These are phyloP conservation scores for Vitis labrusca DNA, from an alignment of 164 flowering plant genomes.

Conservation along the genomic window DNA sequence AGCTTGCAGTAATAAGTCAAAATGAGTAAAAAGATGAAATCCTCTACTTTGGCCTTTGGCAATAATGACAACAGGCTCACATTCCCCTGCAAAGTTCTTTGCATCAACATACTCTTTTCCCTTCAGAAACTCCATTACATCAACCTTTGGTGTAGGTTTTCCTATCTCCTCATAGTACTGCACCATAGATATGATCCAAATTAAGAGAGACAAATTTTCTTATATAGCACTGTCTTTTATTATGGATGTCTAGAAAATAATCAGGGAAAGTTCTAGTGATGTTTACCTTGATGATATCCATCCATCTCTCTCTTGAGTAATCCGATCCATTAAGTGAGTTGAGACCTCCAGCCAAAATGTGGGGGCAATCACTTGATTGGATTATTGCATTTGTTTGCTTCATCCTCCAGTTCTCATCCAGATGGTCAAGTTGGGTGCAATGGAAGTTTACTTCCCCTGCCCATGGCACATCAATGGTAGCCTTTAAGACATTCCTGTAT, in stretches of 20 bases:
- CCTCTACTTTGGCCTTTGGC: conserved; percentile 93
- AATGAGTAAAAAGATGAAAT: not conserved
- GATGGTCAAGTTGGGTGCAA: conserved; percentile 91
- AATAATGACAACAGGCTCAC: conserved; percentile 85
- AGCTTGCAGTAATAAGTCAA: not conserved
- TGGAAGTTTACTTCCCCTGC: conserved; percentile 75
- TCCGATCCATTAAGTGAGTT: conserved; percentile 87
- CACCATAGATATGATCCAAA: conserved; percentile 3
- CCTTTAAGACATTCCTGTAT: conserved; percentile 84
- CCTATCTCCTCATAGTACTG: conserved; percentile 96
- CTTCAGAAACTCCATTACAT: conserved; percentile 82
- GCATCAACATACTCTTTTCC: conserved; percentile 71
- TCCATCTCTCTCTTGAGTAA: conserved; percentile 88
- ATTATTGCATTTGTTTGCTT: conserved; percentile 86
- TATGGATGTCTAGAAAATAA: not conserved
- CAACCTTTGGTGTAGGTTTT: conserved; percentile 83
- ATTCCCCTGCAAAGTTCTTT: conserved; percentile 87
- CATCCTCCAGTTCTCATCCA: conserved; percentile 96
- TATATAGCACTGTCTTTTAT: not conserved
- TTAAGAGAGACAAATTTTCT: not conserved
- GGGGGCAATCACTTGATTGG: conserved; percentile 57
- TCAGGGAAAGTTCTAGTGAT: not conserved
- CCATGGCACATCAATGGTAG: conserved; percentile 76
- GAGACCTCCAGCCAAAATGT: conserved; percentile 88
- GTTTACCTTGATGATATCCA: conserved; percentile 82